Percentiles rank a stretch among this genome's conserved stretches.
These are phyloP conservation scores for Candida sanyaensis DNA, from an alignment of 1,139 yeast species.

Conservation along the genomic window DNA sequence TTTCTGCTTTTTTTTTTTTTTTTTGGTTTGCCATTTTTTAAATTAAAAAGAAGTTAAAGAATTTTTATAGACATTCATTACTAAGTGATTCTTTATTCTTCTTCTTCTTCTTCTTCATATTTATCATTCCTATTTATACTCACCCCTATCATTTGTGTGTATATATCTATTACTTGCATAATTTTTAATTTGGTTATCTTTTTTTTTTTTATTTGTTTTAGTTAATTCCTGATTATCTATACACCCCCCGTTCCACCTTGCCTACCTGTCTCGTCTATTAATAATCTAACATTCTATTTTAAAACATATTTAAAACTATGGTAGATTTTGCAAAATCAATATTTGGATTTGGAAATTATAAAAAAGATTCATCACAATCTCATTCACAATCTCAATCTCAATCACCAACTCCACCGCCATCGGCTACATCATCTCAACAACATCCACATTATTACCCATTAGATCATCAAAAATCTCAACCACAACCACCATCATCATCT, in stretches of 20 bases:
- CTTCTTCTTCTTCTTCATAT: too few relatives aligned
- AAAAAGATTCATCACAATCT: slow-evolving; percentile 22
- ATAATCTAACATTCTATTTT: too few relatives aligned
- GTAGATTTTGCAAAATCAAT: slow-evolving; percentile 65
- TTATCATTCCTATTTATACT: too few relatives aligned
- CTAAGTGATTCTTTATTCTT: too few relatives aligned
- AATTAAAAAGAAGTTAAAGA: not conserved
- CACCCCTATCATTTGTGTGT: too few relatives aligned
- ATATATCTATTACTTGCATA: too few relatives aligned
- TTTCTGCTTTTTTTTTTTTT: too few relatives aligned
- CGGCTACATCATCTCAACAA: slow-evolving; percentile 7
- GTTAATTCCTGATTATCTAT: not conserved
- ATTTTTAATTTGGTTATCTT: too few relatives aligned
- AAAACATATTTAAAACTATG: slow-evolving; percentile 30
- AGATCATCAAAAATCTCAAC: not conserved
- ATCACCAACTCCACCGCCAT: slow-evolving; percentile 16
- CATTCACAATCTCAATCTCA: not conserved
- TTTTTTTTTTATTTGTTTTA: too few relatives aligned
- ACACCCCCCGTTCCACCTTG: not conserved
- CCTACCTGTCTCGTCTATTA: not conserved
- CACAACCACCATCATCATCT: too few relatives aligned
- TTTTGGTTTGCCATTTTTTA: too few relatives aligned
- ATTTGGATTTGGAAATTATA: slow-evolving; percentile 57
- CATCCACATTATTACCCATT: slow-evolving; percentile 2
- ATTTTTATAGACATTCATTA: not conserved